Evolutionary conservation across 164 flowering plant genomes (phyloP), one percentile per base, ranked within the genome.

Genomic region (Stephania yunnanensis): DNA sequence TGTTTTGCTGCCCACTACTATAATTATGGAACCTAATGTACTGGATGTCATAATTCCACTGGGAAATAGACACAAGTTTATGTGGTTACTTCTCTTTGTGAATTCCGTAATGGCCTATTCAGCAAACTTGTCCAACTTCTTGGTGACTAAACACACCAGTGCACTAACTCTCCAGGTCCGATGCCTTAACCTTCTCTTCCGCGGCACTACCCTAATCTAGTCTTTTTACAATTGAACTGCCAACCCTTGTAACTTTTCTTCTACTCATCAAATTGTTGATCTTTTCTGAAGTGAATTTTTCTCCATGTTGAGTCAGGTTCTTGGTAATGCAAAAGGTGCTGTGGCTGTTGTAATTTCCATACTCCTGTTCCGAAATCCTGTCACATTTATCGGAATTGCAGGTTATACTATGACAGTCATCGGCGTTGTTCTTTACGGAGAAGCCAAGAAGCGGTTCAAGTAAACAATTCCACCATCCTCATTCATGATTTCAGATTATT

Each of bases 61-160:
- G 78, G 96, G 86, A 55, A 79, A 65, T 30, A 69, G 82, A 67
- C 87, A 90, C 52, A 87, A 73, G 73, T 87, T 76, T 74, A 88
- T 93, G 89, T 88, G 91, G 94, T 31, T 89, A 36, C 95, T 93
- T 80, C 93, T 95, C 78, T 36, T 88, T 29, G 52, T 91, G 74
- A 95, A 95, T 81, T 93, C 99, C 69, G 76, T 83, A 19, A 79
- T 90, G 89, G 99, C 99, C 12, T 95, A 92, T 80, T 82, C 88
- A 15, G 99, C 91, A 15, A 95, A 95, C 79, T 82, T 95, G 81
- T 76, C 87, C 55, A 95, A 95, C 83, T 93, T 95, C 84, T 86
- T 95, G 90, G 99, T 95, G 76, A 95, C 99, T 7, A 95, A 95
- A 83, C 94, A 95, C 78, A 95, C 99, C 22, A 95, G 99, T 83